Base-by-base conservation (phyloP, 2,329 filamentous ascomycete species). In the Paecilomyces sp. region DNA sequence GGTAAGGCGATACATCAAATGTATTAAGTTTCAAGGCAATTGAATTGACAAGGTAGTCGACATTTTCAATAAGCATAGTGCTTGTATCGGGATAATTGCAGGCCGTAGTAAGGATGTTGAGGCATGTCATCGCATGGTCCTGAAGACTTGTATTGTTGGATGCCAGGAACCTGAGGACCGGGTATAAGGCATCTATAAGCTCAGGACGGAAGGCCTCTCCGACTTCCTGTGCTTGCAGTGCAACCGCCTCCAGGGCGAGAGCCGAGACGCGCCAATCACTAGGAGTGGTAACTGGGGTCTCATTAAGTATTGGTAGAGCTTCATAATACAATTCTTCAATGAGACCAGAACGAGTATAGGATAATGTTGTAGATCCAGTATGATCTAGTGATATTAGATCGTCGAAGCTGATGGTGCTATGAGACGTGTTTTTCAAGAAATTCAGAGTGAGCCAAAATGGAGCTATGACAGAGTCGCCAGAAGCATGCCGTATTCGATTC, bases 1-100 rank as follows among this genome's bases (percentile, higher is more conserved):
- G 92, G 63, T 96, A 90, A 1, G 93, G 92, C 0, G 92, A 93
- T 57, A 97, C 88, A 64, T 97, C 92, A 64, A 97, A 91, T 0
- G 90, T 91, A 67, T 96, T 97, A 7, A 99, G 83, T 62, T 92
- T 90, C 61, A 97, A 76, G 0, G 90, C 91, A 15, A 99, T 86
- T 0, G 94, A 91, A 70, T 97, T 97, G 62, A 97, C 88, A 76
- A 99, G 89, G 72, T 99, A 99, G 74, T 99, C 94, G 15, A 91
- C 92, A 62, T 99, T 99, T 57, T 89, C 86, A 30, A 97, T 84
- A 47, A 99, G 88, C 64, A 99, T 79, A 15, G 90, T 86, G 28
- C 88, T 88, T 3, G 93, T 88, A 66, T 82, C 87, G 0, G 70
- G 62, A 68, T 97, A 99, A 1, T 84, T 85, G 67, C 91, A 97